A percentile compares a stretch with the other conserved stretches of the same genome.
phyloP scores from a whole-genome alignment of 2,329 filamentous ascomycete species.

The Dothistroma septosporum region DNA sequence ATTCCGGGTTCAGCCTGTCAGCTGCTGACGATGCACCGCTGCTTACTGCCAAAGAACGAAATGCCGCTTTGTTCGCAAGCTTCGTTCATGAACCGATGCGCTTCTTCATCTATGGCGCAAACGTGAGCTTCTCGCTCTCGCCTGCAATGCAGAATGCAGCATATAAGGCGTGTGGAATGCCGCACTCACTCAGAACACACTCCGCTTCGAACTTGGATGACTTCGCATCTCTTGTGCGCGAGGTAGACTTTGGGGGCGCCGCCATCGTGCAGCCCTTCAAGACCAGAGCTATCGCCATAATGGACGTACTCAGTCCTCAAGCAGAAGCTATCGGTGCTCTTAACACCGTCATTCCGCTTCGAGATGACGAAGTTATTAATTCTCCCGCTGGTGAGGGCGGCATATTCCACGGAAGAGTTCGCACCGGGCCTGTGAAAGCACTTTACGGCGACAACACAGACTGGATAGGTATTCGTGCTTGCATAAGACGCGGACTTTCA shows the following conservation, averaged over 20 bases:
- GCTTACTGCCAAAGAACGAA: constrained; percentile 61
- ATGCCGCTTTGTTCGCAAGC: constrained; percentile 61
- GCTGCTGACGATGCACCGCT: constrained; percentile 32
- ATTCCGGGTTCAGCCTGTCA: not conserved
- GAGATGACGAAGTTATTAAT: constrained; percentile 47
- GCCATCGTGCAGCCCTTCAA: constrained; percentile 72
- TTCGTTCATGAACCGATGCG: constrained; percentile 66
- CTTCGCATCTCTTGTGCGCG: constrained; percentile 54
- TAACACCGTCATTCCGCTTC: constrained; percentile 70
- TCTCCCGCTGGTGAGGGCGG: constrained; percentile 46
- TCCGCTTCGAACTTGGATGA: constrained; percentile 60
- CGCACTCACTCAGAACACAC: constrained; percentile 62
- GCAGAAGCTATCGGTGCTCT: constrained; percentile 71
- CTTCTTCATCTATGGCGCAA: constrained; percentile 70
- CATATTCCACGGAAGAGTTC: constrained; percentile 56
- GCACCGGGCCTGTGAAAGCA: constrained; percentile 62
- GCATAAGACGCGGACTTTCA: constrained; percentile 66
- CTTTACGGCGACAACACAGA: constrained; percentile 78
- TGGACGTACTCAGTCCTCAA: constrained; percentile 65
- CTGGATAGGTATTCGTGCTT: constrained; percentile 74
- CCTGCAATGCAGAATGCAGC: constrained; percentile 75
- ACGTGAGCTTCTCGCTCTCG: constrained; percentile 67
- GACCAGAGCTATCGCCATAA: constrained; percentile 62
- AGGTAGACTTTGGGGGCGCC: constrained; percentile 66
- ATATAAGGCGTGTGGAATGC: constrained; percentile 62